Percentiles rank a stretch among this genome's conserved stretches.
phyloP scores from a whole-genome alignment of 2,329 filamentous ascomycete species.

The Verticillium alfalfae region DNA sequence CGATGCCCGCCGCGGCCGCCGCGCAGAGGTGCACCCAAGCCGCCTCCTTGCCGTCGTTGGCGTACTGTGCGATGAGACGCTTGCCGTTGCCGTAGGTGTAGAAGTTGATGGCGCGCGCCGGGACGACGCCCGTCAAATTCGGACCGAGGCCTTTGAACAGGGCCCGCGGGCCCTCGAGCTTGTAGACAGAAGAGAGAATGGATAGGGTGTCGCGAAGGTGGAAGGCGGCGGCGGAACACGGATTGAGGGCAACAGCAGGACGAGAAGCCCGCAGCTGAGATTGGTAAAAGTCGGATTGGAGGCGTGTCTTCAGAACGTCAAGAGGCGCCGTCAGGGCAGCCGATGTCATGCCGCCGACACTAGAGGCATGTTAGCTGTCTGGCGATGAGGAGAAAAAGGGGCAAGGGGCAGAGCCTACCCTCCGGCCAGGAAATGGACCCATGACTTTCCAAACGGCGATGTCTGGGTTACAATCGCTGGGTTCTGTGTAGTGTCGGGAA shows the following conservation, averaged over 20 bases:
- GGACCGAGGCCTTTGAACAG: conserved; percentile 92
- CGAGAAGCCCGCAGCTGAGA: conserved; percentile 67
- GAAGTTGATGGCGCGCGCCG: conserved; percentile 88
- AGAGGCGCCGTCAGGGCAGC: conserved; percentile 90
- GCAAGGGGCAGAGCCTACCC: conserved; percentile 52
- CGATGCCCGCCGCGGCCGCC: conserved; percentile 72
- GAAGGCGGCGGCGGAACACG: conserved; percentile 59
- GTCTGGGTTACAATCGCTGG: conserved; percentile 22
- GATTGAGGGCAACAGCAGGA: conserved; percentile 56
- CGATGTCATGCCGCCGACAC: conserved; percentile 83
- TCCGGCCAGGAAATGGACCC: conserved; percentile 88
- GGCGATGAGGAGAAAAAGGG: background rate
- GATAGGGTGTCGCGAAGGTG: conserved; percentile 83
- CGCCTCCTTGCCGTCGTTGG: conserved; percentile 64
- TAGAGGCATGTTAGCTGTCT: conserved; percentile 25
- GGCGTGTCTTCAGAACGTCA: conserved; percentile 86
- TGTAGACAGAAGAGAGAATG: conserved; percentile 76
- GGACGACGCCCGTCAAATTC: conserved; percentile 84
- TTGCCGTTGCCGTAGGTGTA: conserved; percentile 92
- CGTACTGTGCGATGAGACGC: conserved; percentile 67
- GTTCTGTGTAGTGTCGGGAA: conserved; percentile 34
- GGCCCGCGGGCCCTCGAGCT: conserved; percentile 75
- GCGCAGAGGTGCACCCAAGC: conserved; percentile 74
- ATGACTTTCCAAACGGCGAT: conserved; percentile 65
- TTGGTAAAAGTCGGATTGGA: conserved; percentile 95